Percentiles rank a stretch among this genome's conserved stretches.
These are phyloP conservation scores for Boletellus emodensis DNA, from an alignment of 768 basidiomycete species.

Conservation along the genomic window DNA sequence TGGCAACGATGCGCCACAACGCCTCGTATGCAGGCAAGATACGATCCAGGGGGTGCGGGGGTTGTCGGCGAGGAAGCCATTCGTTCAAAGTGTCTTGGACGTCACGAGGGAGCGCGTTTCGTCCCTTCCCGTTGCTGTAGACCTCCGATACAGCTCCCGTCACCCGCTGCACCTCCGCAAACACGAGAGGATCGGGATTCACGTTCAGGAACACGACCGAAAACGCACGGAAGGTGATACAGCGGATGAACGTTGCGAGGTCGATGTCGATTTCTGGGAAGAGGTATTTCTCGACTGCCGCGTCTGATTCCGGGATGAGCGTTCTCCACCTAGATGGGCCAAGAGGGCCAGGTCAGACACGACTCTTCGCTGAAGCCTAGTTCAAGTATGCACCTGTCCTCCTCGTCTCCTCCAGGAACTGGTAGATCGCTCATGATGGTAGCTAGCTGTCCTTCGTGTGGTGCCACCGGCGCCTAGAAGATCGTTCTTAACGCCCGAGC, in stretches of 20 bases:
- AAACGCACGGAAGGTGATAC: constrained; percentile 41
- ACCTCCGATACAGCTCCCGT: constrained; percentile 40
- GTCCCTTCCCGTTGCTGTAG: constrained; percentile 34
- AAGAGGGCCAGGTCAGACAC: constrained; percentile 3
- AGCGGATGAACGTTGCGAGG: constrained; percentile 42
- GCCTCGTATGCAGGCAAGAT: constrained; percentile 61
- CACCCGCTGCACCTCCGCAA: constrained; percentile 34
- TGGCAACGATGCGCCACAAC: constrained; percentile 57
- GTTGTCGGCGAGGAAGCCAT: constrained; percentile 35
- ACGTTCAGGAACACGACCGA: constrained; percentile 39
- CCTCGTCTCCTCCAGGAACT: constrained; percentile 1
- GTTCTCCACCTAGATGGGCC: constrained; percentile 12
- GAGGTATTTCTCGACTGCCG: constrained; percentile 11
- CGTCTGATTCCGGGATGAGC: constrained; percentile 11
- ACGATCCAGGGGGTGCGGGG: constrained; percentile 39
- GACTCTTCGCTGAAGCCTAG: background rate
- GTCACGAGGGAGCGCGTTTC: constrained; percentile 26
- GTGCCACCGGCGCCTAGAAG: constrained; percentile 4
- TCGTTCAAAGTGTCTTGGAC: constrained; percentile 36
- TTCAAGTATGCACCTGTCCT: constrained; percentile 13
- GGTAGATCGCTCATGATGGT: constrained; percentile 6
- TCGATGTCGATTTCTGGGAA: constrained; percentile 11
- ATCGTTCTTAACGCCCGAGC: constrained; percentile 4
- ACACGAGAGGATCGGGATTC: constrained; percentile 19
- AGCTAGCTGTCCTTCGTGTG: background rate